Base-by-base conservation (phyloP, 2,329 filamentous ascomycete species). In the Aspergillus jensenii region DNA sequence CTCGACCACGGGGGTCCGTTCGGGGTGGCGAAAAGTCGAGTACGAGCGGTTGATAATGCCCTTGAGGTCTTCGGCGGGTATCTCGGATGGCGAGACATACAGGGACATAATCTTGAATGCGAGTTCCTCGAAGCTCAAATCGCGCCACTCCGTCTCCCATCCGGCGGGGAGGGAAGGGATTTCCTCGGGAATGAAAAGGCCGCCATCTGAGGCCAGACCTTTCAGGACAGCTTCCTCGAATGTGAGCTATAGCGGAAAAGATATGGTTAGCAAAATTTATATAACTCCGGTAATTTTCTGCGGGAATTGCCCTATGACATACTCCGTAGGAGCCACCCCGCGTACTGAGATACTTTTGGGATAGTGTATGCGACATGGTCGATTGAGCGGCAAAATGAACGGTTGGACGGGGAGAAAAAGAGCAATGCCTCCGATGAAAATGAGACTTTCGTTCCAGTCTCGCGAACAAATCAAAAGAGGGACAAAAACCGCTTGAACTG, bases 211-310 rank as follows among this genome's bases (percentile, higher is more conserved):
- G 58, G 91, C 92, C 57, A 96, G 86, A 45, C 92, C 92, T 76
- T 96, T 96, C 64, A 96, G 82, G 41, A 96, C 91, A 47, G 92
- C 92, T 54, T 92, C 87, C 76, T 97, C 93, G 74, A 97, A 96
- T 52, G 91, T 93, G 66, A 96, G 68, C 73, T 75, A 56, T 33
- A 43, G 0, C 25, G 15, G 15, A 60, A 9, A 5, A n/a, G 19
- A 12, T 33, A 8, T 40, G n/a, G 48, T 65, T 49, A 66, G 60
- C 56, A 12, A 59, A 37, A 35, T 19, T 12, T 2, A 54, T 37
- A 39, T 35, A 25, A 48, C 27, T 31, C 21, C 17, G 14, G 14
- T 27, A 6, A 1, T 33, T 46, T 39, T 33, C 52, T 12, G 6
- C 2, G 27, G 21, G 31, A 23, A 21, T 21, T 46, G 47, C 31